Evolutionary conservation across 192 early-diverging fungal species (phyloP).

Genomic region (Coemansia sp.): DNA sequence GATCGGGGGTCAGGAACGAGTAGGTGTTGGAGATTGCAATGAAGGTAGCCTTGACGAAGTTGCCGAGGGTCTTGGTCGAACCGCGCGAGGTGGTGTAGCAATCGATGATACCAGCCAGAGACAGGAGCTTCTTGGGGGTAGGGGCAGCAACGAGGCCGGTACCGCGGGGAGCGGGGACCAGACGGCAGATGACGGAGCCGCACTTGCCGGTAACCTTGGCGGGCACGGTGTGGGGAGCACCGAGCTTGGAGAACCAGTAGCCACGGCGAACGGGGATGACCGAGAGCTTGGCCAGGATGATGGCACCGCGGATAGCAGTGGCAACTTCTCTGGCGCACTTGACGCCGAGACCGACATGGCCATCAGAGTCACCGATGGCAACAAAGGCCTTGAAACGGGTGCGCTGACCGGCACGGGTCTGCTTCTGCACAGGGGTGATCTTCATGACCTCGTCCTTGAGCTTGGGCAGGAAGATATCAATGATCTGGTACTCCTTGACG

Average conservation of each 20-base stretch:
- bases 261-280: constrained; percentile 98
- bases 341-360: constrained; percentile 99
- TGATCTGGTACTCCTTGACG: constrained; percentile 99
- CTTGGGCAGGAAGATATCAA: constrained; percentile 92
- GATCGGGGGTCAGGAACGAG: constrained; percentile 95
- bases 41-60: constrained; percentile 99
- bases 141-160: constrained; percentile 98
- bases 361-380: constrained; percentile 95
- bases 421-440: constrained; percentile 99
- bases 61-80: constrained; percentile 97
- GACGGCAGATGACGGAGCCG: constrained; percentile 89
- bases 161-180: constrained; percentile 99
- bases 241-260: constrained; percentile 96
- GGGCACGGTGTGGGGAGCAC: constrained; percentile 98
- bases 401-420: constrained; percentile 99
- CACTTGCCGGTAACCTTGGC: constrained; percentile 96
- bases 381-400: constrained; percentile 99
- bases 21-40: constrained; percentile 96
- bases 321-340: constrained; percentile 99
- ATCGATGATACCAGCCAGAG: constrained; percentile 96
- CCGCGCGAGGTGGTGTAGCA: constrained; percentile 97
- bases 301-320: constrained; percentile 97
- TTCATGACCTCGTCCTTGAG: constrained; percentile 99
- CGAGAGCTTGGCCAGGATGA: constrained; percentile 98
- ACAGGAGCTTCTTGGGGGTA: constrained; percentile 95